Evolutionary conservation across 2,329 filamentous ascomycete genomes (phyloP).

Genomic region (Aureobasidium namibiae): DNA sequence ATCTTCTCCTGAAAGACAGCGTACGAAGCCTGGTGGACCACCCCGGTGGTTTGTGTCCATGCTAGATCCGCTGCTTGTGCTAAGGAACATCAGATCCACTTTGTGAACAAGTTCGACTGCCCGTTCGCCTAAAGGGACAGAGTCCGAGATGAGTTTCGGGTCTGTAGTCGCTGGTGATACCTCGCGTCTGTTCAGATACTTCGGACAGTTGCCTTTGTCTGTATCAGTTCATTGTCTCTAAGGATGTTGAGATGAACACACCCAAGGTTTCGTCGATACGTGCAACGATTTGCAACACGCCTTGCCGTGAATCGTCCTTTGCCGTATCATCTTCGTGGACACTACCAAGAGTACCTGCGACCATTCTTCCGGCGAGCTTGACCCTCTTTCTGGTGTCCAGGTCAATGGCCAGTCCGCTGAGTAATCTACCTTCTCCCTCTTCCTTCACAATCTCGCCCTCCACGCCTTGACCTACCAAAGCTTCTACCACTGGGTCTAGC

Average conservation of each 20-base stretch:
- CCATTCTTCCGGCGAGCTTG: slow-evolving; percentile 63
- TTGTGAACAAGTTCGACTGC: slow-evolving; percentile 53
- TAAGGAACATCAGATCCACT: slow-evolving; percentile 72
- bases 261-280: slow-evolving; percentile 62
- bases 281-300: slow-evolving; percentile 52
- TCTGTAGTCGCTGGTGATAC: slow-evolving; percentile 49
- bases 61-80: slow-evolving; percentile 51
- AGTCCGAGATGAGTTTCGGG: slow-evolving; percentile 44
- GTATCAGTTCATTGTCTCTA: slow-evolving; percentile 10
- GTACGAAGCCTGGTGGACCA: slow-evolving; percentile 64
- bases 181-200: slow-evolving; percentile 71
- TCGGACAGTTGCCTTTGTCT: slow-evolving; percentile 65
- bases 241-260: slow-evolving; percentile 17
- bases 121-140: slow-evolving; percentile 40
- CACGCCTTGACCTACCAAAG: slow-evolving; percentile 45
- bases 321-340: slow-evolving; percentile 16
- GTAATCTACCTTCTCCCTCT: slow-evolving; percentile 40
- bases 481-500: slow-evolving; percentile 62
- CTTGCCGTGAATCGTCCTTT: slow-evolving; percentile 18
- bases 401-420: slow-evolving; percentile 56
- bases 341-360: slow-evolving; percentile 50
- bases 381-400: slow-evolving; percentile 60
- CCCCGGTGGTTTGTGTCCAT: slow-evolving; percentile 86
- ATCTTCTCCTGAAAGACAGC: slow-evolving; percentile 51
- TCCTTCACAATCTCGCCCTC: slow-evolving; percentile 37